A percentile compares a stretch with the other conserved stretches of the same genome.
phyloP scores from a whole-genome alignment of 129 eudicot genomes.

The Dittrichia graveolens region DNA sequence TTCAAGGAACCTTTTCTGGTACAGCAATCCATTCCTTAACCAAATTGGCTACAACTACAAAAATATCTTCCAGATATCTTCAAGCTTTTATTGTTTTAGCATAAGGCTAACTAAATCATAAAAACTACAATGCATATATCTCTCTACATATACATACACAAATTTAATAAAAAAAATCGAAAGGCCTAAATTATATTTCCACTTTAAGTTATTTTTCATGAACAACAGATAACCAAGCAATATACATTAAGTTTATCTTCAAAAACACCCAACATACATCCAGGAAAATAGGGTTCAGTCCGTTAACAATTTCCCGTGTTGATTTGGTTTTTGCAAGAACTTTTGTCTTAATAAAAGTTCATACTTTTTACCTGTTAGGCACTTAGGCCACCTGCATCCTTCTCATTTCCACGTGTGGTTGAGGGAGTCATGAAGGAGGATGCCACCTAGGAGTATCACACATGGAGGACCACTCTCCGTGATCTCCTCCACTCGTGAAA shows the following conservation, averaged over 20 bases:
- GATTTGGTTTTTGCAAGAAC: no score
- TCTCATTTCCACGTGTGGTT: no score
- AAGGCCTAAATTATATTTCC: not conserved
- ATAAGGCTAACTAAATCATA: not conserved
- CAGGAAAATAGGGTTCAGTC: no score
- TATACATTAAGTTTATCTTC: not conserved
- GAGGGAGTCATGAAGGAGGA: no score
- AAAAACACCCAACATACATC: not conserved
- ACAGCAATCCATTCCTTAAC: constrained; percentile 12
- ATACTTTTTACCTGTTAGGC: no score
- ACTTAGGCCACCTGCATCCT: no score
- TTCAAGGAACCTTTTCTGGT: not conserved
- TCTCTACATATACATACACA: not conserved
- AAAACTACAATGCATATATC: not conserved
- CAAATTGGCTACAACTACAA: constrained; percentile 9
- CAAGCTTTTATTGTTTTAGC: not conserved
- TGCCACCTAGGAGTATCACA: no score
- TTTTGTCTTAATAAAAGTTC: no score
- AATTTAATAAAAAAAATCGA: not conserved
- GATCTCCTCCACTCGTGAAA: no score
- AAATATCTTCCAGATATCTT: not conserved
- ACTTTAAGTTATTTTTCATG: not conserved
- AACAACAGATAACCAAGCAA: constrained; percentile 7
- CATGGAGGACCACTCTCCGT: no score
- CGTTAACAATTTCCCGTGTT: no score